Evolutionary conservation across 1,284 basidiomycete genomes (phyloP).

Genomic region (Ganoderma lingzhi): DNA sequence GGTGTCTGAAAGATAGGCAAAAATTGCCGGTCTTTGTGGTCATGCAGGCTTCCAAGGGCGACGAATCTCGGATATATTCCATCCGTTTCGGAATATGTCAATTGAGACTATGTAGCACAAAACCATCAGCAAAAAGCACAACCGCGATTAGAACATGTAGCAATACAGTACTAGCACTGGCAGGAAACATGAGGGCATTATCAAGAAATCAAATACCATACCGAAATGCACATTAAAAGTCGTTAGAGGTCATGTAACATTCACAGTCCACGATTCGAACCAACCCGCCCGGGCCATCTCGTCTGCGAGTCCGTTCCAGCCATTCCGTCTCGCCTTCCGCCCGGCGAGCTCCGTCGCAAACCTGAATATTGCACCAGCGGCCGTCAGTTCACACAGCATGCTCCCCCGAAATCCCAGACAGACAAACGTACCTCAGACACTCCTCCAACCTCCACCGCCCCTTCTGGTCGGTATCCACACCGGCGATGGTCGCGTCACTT

Average conservation of each 20-base stretch:
- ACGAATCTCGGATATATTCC: neutral
- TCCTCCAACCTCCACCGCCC: conserved; percentile 77
- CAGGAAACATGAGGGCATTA: conserved; percentile 4
- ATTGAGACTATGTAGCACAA: conserved; percentile 2
- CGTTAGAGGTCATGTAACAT: conserved; percentile 1
- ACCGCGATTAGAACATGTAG: neutral
- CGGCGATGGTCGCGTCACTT: conserved; percentile 43
- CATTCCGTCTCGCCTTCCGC: conserved; percentile 64
- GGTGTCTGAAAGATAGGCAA: neutral
- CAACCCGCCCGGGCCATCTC: conserved; percentile 78
- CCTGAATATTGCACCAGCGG: conserved; percentile 43
- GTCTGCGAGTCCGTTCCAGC: conserved; percentile 72
- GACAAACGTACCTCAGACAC: conserved; percentile 65
- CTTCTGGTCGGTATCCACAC: conserved; percentile 47
- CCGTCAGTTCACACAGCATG: neutral
- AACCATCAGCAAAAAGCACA: neutral
- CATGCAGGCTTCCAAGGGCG: no score
- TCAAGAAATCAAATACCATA: neutral
- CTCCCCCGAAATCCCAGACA: neutral
- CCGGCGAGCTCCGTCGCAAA: conserved; percentile 83
- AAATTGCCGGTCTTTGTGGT: neutral
- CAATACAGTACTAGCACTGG: neutral
- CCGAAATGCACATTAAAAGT: neutral
- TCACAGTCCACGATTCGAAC: conserved; percentile 53
- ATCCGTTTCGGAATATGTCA: neutral